Evolutionary conservation across 1,139 yeast species (phyloP), one percentile per base, ranked within the genome.

Genomic region (Zygosaccharomyces pseudobailii): DNA sequence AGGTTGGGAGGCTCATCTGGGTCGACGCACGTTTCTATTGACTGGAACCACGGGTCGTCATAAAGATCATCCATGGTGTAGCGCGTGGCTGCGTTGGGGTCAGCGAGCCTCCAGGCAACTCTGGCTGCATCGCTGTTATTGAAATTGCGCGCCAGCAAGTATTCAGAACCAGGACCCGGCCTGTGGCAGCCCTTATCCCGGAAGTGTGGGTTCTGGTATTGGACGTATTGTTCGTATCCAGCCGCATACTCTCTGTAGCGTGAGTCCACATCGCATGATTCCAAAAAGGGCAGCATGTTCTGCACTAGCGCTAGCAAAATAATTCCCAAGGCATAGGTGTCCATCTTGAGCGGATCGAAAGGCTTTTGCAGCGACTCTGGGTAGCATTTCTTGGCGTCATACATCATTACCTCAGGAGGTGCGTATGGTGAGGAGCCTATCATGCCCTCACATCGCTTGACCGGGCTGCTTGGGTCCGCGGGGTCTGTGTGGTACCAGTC

Each of bases 371-470:
- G 48, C 35, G 58, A 53, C 40, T 62, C 58, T 8, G 60, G 52
- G 44, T 55, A 59, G 45, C 57, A 62, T 45, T 62, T 60, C 50
- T 63, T 67, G n/a, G 65, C 57, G 41, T 64, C 65, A 72, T 78
- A 72, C 34, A 70, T 63, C 78, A 82, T 77, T 20, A 83, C 87
- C 62, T 85, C 92, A 0, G 94, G 94, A 4, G 92, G 82, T 9
- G 84, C 78, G 62, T 84, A 85, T 3, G 92, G 92, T 3, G 92
- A 88, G 2, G 90, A 83, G 1, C 94, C 94, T 43, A 84, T 84
- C 66, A 76, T 76, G 3, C 63, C 67, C 45, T 60, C 57, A 13
- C 77, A 73, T 32, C 66, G 50, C 54, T 72, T 75, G 3, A 82
- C 55, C 3, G 77, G 75, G 22, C 79, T 71, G 0, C 68, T 56